A percentile compares a stretch with the other conserved stretches of the same genome.
Evolutionary conservation across 2,329 filamentous ascomycete species (phyloP).

Genomic region (Zasmidium angulare): DNA sequence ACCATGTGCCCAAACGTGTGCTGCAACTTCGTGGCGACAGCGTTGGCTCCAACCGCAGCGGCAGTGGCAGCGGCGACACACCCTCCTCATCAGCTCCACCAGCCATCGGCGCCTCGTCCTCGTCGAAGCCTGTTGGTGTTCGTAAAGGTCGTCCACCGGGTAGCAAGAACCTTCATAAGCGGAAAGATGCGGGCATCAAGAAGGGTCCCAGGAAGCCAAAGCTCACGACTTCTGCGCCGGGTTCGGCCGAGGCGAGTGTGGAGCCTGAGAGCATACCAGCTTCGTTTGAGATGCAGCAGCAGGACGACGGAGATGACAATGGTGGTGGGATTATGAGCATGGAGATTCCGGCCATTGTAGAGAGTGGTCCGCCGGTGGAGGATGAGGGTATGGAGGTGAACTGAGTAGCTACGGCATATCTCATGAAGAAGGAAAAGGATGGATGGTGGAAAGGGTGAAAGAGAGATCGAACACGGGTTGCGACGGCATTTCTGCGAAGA

Average conservation of each 20-base stretch:
- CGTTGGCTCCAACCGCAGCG: constrained; percentile 16
- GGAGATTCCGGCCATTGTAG: constrained; percentile 3
- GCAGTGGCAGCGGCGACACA: constrained; percentile 17
- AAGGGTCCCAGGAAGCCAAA: constrained; percentile 45
- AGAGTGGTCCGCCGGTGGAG: constrained; percentile 1
- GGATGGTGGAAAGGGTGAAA: neutral
- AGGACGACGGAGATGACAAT: no score
- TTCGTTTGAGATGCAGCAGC: no score
- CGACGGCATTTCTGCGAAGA: no score
- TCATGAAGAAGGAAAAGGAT: neutral
- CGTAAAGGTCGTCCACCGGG: constrained; percentile 43
- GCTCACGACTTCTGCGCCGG: neutral
- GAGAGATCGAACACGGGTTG: no score
- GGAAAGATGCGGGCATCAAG: constrained; percentile 50
- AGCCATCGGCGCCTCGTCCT: constrained; percentile 12
- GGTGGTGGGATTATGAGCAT: neutral
- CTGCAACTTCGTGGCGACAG: constrained; percentile 48
- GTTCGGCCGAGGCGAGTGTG: neutral
- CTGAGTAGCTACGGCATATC: neutral
- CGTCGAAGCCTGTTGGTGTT: constrained; percentile 2
- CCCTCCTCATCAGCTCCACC: constrained; percentile 4
- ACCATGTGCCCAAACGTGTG: constrained; percentile 43
- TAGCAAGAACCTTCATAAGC: constrained; percentile 47
- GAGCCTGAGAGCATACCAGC: no score
- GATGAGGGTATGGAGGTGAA: constrained; percentile 1